A percentile compares a stretch with the other conserved stretches of the same genome.
These are phyloP conservation scores for Cerioporus squamosus DNA, from an alignment of 1,284 basidiomycete species.

Conservation along the genomic window DNA sequence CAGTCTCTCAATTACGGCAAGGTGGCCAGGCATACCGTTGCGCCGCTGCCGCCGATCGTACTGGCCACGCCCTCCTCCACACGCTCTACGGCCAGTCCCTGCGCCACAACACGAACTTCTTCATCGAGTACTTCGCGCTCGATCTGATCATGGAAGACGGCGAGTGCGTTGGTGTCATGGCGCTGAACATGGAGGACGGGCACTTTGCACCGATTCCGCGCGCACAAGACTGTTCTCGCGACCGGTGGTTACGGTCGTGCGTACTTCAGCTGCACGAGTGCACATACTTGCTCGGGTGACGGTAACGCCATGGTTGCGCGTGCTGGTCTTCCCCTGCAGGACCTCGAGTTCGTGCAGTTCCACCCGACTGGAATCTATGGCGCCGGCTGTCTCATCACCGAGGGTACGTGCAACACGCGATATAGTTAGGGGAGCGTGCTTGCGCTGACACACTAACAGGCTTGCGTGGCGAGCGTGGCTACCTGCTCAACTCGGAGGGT, in stretches of 20 bases:
- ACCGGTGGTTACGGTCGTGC: constrained; percentile 99
- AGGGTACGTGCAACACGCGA: constrained; percentile 61
- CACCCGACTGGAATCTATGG: constrained; percentile 99
- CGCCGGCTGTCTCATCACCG: constrained; percentile 98
- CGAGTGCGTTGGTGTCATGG: constrained; percentile 99
- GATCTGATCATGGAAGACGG: constrained; percentile 99
- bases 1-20: constrained; percentile 98
- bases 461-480: constrained; percentile 99
- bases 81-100: constrained; percentile 99
- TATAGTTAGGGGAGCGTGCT: neutral
- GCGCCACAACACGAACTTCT: constrained; percentile 99
- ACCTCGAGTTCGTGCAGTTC: constrained; percentile 99
- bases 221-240: constrained; percentile 98
- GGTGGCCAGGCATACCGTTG: constrained; percentile 99
- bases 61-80: constrained; percentile 99
- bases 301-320: constrained; percentile 99
- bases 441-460: constrained; percentile 49
- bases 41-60: constrained; percentile 98
- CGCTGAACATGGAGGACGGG: constrained; percentile 99
- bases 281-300: constrained; percentile 99
- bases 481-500: constrained; percentile 97
- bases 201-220: constrained; percentile 96
- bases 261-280: constrained; percentile 99
- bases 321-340: constrained; percentile 96
- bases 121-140: constrained; percentile 99